Conservation (phyloP, 495 filamentous ascomycete genomes). For the Recurvomyces mirabilis region DNA sequence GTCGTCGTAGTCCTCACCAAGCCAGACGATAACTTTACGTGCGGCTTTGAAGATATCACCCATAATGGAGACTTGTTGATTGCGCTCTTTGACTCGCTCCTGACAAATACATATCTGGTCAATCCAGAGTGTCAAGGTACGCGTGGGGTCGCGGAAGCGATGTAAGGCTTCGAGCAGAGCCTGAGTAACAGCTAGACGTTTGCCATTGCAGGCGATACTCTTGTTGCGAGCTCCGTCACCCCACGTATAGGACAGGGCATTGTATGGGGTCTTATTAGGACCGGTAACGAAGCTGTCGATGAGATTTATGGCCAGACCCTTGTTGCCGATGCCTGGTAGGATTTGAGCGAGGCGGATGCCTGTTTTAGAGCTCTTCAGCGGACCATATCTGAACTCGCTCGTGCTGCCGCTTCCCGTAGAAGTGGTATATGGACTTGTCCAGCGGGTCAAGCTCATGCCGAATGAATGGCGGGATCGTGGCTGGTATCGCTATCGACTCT, state of each 20-base stretch:
- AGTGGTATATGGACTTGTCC: conserved; percentile 10
- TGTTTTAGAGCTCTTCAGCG: conserved; percentile 12
- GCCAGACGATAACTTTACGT: conserved; percentile 19
- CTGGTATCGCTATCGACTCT: no score
- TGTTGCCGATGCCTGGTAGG: conserved; percentile 15
- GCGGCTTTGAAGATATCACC: conserved; percentile 23
- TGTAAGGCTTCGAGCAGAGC: conserved; percentile 18
- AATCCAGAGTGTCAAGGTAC: conserved; percentile 19
- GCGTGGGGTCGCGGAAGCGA: conserved; percentile 12
- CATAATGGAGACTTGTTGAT: conserved; percentile 25
- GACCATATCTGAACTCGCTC: conserved; percentile 9
- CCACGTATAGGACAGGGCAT: conserved; percentile 23
- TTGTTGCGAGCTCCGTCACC: conserved; percentile 10
- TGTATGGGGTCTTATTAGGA: conserved; percentile 7
- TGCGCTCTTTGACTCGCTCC: conserved; percentile 21
- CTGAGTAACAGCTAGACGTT: conserved; percentile 8
- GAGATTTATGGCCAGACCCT: conserved; percentile 17
- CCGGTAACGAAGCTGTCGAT: conserved; percentile 16
- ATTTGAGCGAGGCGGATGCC: conserved; percentile 16
- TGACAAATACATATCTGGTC: conserved; percentile 30
- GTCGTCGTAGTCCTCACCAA: conserved; percentile 19
- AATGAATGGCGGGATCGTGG: no score
- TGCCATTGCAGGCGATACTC: conserved; percentile 13
- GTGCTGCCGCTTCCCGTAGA: not conserved
- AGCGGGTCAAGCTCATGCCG: conserved; percentile 15